A percentile compares a stretch with the other conserved stretches of the same genome.
Conservation (phyloP, 305 asterid genomes). For the Petunia hybrid region DNA sequence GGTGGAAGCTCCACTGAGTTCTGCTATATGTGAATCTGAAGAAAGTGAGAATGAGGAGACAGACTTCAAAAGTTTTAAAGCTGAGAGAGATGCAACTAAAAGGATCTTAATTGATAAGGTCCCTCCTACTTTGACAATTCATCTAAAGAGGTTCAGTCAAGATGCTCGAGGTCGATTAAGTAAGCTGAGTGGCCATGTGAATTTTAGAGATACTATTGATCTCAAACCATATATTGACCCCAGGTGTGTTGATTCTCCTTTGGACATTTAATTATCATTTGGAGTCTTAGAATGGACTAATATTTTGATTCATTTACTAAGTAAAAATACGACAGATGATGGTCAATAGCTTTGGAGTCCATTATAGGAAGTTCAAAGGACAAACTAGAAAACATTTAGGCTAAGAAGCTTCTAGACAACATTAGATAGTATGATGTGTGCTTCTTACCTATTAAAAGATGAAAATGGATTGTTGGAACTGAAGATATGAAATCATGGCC, state of each 20-base stretch:
- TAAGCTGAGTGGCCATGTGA: constrained; percentile 86
- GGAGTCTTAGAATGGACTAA: not conserved
- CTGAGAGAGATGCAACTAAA: constrained; percentile 89
- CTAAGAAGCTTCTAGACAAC: not conserved
- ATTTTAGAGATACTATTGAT: constrained; percentile 65
- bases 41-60: constrained; percentile 46
- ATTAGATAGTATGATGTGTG: not conserved
- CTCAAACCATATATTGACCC: constrained; percentile 74
- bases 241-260: constrained; percentile 57
- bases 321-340: not conserved
- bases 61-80: constrained; percentile 58
- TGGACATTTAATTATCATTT: not conserved
- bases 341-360: not conserved
- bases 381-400: not conserved
- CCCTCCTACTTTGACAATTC: constrained; percentile 82
- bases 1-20: constrained; percentile 34
- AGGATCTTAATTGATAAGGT: constrained; percentile 68
- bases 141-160: constrained; percentile 88
- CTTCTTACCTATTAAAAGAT: not conserved
- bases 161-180: constrained; percentile 87
- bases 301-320: not conserved
- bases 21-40: constrained; percentile 48
- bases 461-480: not conserved
- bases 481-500: not conserved
- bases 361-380: not conserved